phyloP scores from a whole-genome alignment of 805 yeast species.

The Yarrowia sp. region DNA sequence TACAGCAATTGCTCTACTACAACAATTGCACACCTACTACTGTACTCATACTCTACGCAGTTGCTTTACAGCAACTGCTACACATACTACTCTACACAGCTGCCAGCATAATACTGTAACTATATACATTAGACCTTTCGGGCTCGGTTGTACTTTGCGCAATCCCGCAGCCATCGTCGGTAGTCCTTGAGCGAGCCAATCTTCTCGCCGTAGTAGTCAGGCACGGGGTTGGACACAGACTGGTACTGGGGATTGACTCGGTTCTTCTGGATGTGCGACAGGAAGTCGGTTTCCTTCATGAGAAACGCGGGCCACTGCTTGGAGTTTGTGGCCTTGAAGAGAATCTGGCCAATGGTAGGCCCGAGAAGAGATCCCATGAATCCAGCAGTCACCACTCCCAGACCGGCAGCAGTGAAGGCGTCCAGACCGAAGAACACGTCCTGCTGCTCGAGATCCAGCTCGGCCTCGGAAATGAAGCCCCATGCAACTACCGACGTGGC shows the following conservation, averaged over 20 bases:
- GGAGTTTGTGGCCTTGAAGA: slow-evolving; percentile 48
- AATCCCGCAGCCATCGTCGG: slow-evolving; percentile 94
- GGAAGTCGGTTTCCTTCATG: slow-evolving; percentile 66
- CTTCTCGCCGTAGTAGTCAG: slow-evolving; percentile 98
- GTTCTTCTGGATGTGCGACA: slow-evolving; percentile 67
- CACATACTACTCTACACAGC: not conserved
- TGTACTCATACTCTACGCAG: too few relatives aligned
- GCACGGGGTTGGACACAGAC: slow-evolving; percentile 84
- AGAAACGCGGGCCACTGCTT: slow-evolving; percentile 33
- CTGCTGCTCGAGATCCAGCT: slow-evolving; percentile 69
- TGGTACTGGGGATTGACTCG: slow-evolving; percentile 92
- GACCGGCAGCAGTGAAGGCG: slow-evolving; percentile 75
- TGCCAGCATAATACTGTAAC: too few relatives aligned
- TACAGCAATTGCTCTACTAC: not conserved
- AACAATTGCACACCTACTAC: too few relatives aligned
- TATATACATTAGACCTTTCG: slow-evolving; percentile 25
- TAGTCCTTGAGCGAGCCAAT: slow-evolving; percentile 81
- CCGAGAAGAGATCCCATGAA: slow-evolving; percentile 78
- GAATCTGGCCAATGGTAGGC: slow-evolving; percentile 69
- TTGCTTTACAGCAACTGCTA: too few relatives aligned
- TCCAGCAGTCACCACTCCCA: slow-evolving; percentile 68
- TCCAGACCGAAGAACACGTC: slow-evolving; percentile 84
- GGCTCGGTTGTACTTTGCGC: slow-evolving; percentile 74
- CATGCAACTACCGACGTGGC: slow-evolving; percentile 66
- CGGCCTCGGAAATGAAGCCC: slow-evolving; percentile 71